A percentile compares a stretch with the other conserved stretches of the same genome.
Evolutionary conservation across 208 protist species (phyloP).

Genomic region (Strigomonas culicis): DNA sequence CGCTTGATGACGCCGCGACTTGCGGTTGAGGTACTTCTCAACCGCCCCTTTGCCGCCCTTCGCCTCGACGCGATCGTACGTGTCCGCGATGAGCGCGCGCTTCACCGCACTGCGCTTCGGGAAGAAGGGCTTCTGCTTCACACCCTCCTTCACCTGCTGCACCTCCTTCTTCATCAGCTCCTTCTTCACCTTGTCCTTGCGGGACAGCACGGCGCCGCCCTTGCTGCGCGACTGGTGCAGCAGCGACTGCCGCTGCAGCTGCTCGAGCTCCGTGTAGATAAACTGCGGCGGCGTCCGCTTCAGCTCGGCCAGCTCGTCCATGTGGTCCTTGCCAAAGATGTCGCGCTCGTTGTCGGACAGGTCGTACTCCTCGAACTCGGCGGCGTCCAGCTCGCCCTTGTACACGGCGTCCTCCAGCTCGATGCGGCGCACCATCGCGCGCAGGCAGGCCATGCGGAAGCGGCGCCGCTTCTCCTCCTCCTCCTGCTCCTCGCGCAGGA

Average conservation of each 20-base stretch:
- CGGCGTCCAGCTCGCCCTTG: slow-evolving; percentile 19
- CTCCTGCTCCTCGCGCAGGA: slow-evolving; percentile 67
- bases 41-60: slow-evolving; percentile 77
- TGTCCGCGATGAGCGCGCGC: slow-evolving; percentile 61
- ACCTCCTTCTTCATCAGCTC: slow-evolving; percentile 72
- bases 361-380: slow-evolving; percentile 77
- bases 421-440: slow-evolving; percentile 57
- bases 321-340: slow-evolving; percentile 67
- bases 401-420: slow-evolving; percentile 51
- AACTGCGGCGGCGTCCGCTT: slow-evolving; percentile 49
- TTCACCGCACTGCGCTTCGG: slow-evolving; percentile 79
- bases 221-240: slow-evolving; percentile 48
- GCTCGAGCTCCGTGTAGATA: slow-evolving; percentile 50
- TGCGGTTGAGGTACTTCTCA: slow-evolving; percentile 73
- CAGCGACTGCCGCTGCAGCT: slow-evolving; percentile 68
- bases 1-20: slow-evolving; percentile 24
- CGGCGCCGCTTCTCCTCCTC: slow-evolving; percentile 63
- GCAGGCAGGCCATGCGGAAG: slow-evolving; percentile 63
- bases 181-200: slow-evolving; percentile 39
- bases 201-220: slow-evolving; percentile 31
- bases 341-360: slow-evolving; percentile 75
- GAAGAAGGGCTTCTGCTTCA: slow-evolving; percentile 70
- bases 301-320: slow-evolving; percentile 46
- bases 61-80: slow-evolving; percentile 60
- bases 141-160: slow-evolving; percentile 56